Percentiles rank a stretch among this genome's conserved stretches.
These are phyloP conservation scores for Yamadazyma nakazawae DNA, from an alignment of 805 yeast species.

Conservation along the genomic window DNA sequence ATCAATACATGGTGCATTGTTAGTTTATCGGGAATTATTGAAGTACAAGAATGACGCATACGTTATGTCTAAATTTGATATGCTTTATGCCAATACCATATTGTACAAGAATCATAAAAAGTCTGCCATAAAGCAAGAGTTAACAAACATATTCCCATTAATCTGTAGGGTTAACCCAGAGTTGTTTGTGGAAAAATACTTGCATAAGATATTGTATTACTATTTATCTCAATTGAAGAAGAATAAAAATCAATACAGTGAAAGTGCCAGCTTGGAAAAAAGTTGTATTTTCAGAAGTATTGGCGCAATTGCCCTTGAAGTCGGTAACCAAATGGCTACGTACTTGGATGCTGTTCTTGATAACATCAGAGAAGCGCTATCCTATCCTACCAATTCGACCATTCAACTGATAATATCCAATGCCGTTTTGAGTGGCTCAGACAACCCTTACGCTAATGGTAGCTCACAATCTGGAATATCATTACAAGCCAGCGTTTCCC, in stretches of 20 bases:
- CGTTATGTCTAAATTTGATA: conserved; percentile 67
- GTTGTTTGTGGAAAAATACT: conserved; percentile 72
- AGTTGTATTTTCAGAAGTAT: conserved; percentile 74
- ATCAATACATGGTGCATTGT: conserved; percentile 79
- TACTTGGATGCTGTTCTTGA: conserved; percentile 86
- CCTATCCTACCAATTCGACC: conserved; percentile 33
- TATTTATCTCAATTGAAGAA: conserved; percentile 76
- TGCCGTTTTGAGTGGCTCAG: conserved; percentile 30
- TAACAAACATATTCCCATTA: conserved; percentile 79
- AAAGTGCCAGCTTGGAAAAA: conserved; percentile 52
- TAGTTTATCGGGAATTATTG: conserved; percentile 78
- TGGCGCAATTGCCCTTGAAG: conserved; percentile 79
- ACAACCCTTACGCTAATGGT: conserved; percentile 11
- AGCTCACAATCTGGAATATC: conserved; percentile 18
- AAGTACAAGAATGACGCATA: conserved; percentile 65
- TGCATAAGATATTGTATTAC: conserved; percentile 75
- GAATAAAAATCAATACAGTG: conserved; percentile 45
- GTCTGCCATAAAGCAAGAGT: conserved; percentile 72
- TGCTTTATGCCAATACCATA: conserved; percentile 71
- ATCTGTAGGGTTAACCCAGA: conserved; percentile 75
- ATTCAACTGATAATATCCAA: conserved; percentile 40
- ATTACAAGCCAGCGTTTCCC: conserved; percentile 24
- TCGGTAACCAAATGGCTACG: conserved; percentile 79
- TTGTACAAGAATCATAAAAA: conserved; percentile 75
- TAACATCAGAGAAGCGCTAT: conserved; percentile 74